Percentiles rank a stretch among this genome's conserved stretches.
These are phyloP conservation scores for Halophytophthora polymorphica DNA, from an alignment of 352 stramenopile genomes.

Conservation along the genomic window DNA sequence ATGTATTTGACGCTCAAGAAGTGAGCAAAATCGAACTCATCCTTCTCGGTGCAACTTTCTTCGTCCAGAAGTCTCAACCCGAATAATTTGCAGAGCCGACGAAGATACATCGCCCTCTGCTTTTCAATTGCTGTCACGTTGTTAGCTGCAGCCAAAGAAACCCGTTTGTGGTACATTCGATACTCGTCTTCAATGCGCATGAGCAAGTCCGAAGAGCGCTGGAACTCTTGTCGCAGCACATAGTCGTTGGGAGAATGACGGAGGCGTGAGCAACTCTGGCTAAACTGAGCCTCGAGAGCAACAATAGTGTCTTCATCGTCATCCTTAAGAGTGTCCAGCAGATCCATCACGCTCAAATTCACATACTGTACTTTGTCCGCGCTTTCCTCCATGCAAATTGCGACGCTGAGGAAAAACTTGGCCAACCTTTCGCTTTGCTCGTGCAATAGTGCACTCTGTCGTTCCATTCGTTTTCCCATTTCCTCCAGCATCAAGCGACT, in stretches of 20 bases:
- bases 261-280: constrained; percentile 42
- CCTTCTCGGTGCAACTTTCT: not conserved
- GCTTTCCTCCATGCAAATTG: constrained; percentile 53
- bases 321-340: constrained; percentile 75
- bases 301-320: constrained; percentile 50
- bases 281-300: constrained; percentile 50
- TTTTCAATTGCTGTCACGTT: constrained; percentile 48
- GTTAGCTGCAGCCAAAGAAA: constrained; percentile 40
- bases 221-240: constrained; percentile 60
- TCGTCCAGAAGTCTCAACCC: constrained; percentile 20
- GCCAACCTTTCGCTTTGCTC: constrained; percentile 53
- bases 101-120: constrained; percentile 45
- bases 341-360: constrained; percentile 65
- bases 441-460: constrained; percentile 56
- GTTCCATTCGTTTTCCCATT: constrained; percentile 47
- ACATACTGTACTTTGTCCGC: constrained; percentile 54
- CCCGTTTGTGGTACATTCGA: constrained; percentile 58
- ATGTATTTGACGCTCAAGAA: constrained; percentile 57
- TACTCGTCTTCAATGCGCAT: constrained; percentile 75
- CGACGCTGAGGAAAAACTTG: constrained; percentile 61
- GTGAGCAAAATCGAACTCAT: constrained; percentile 35
- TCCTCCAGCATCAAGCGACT: constrained; percentile 54
- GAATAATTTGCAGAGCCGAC: constrained; percentile 49
- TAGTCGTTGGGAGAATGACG: constrained; percentile 70
- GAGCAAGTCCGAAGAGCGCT: constrained; percentile 46